These are phyloP conservation scores for Phytophthora colocasiae DNA, from an alignment of 352 stramenopile genomes.

Conservation along the genomic window DNA sequence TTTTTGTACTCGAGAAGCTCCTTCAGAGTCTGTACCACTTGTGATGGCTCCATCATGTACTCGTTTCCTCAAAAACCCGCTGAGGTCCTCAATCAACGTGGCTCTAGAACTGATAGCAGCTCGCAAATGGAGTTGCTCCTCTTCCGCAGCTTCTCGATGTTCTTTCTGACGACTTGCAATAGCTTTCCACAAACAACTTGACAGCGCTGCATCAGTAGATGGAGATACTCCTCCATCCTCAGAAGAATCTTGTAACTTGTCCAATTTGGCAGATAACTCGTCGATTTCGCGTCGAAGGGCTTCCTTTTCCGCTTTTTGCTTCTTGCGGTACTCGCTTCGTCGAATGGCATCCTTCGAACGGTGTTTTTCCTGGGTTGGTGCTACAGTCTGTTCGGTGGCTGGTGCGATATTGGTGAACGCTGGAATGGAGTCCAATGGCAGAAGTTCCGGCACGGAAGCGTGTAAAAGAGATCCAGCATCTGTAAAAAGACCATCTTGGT, in stretches of 20 bases:
- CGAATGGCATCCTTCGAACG: conserved; percentile 39
- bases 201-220: conserved; percentile 27
- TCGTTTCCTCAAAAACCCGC: conserved; percentile 32
- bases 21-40: conserved; percentile 1
- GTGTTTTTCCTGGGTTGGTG: conserved; percentile 1
- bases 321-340: conserved; percentile 45
- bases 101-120: conserved; percentile 35
- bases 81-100: conserved; percentile 39
- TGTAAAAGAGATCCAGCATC: conserved; percentile 8
- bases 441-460: not conserved
- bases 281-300: conserved; percentile 35
- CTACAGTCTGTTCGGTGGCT: not conserved
- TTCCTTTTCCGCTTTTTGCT: conserved; percentile 46
- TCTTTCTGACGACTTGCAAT: conserved; percentile 40
- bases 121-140: conserved; percentile 31
- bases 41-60: conserved; percentile 18
- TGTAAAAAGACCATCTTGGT: conserved; percentile 2
- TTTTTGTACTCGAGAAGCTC: conserved; percentile 23
- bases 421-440: conserved; percentile 1
- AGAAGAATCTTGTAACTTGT: conserved; percentile 28
- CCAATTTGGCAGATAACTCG: conserved; percentile 38
- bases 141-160: conserved; percentile 29
- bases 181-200: conserved; percentile 37
- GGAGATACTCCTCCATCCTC: conserved; percentile 3
- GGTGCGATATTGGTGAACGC: not conserved